Evolutionary conservation across 139 green algal species (phyloP), one percentile per base, ranked within the genome.

Genomic region (Trebouxia sp.): DNA sequence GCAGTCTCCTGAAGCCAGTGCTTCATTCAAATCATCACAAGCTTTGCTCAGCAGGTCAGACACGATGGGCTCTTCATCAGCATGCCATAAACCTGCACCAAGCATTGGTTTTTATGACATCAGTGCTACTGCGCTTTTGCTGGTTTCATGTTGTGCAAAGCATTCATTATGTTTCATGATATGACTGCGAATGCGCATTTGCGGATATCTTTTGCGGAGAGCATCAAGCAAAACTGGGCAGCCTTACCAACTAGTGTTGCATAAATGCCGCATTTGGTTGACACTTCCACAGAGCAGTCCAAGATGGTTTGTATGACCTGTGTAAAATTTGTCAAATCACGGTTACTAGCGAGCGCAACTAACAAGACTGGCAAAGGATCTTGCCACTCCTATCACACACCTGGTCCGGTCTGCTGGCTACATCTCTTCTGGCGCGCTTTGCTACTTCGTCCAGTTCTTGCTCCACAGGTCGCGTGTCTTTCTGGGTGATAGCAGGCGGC

Each of bases 261-360:
- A 65, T 96, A 97, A 53, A 94, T 78, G 0, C 86, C 86, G 4
- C 88, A 91, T 81, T 97, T 97, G 72, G 87, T 82, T 12, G 85
- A 79, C 20, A 96, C 65, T 77, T 95, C 87, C 35, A 89, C 81
- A n/a, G 84, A 84, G 72, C 88, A 94, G 81, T 96, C 90, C 38
- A 94, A 51, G 26, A 95, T 66, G 24, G 90, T 83, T 15, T 65
- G 48, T 12, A 82, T 53, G 35, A 92, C 80, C 80, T 84, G 80
- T n/a, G n/a, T n/a, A n/a, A n/a, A n/a, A n/a, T n/a, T n/a, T n/a
- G n/a, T n/a, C n/a, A n/a, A n/a, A n/a, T n/a, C n/a, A n/a, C n/a
- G n/a, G n/a, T n/a, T n/a, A n/a, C n/a, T n/a, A n/a, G n/a, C n/a
- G n/a, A n/a, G n/a, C n/a, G n/a, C n/a, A n/a, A n/a, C n/a, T n/a